Evolutionary conservation across 192 early-diverging fungal species (phyloP).

Genomic region (Oehlia diaphana): DNA sequence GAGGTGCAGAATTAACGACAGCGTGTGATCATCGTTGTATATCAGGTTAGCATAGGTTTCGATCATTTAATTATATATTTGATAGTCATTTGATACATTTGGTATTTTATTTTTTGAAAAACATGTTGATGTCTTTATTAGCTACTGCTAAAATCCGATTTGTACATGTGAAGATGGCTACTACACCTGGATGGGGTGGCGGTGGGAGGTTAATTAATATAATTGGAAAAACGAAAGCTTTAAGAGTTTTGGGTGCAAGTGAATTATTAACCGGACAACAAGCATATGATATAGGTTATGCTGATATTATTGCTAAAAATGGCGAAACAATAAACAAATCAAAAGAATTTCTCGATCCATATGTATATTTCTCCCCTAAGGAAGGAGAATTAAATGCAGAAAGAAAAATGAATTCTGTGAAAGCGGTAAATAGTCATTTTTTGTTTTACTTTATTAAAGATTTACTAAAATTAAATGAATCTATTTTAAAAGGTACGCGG

Average conservation of each 20-base stretch:
- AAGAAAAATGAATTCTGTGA: slow-evolving; percentile 18
- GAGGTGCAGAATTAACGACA: slow-evolving; percentile 64
- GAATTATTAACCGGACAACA: slow-evolving; percentile 38
- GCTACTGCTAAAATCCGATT: slow-evolving; percentile 50
- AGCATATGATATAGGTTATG: slow-evolving; percentile 43
- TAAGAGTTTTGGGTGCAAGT: slow-evolving; percentile 49
- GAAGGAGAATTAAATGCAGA: neutral
- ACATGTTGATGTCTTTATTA: neutral
- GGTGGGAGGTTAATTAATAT: slow-evolving; percentile 42
- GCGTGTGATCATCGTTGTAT: slow-evolving; percentile 61
- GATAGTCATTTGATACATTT: neutral
- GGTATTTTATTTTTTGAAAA: neutral
- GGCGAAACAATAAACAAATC: slow-evolving; percentile 32
- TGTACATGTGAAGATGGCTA: slow-evolving; percentile 62
- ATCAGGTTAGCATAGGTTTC: neutral
- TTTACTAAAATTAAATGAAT: neutral
- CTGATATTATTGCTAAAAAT: slow-evolving; percentile 34
- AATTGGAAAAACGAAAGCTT: slow-evolving; percentile 47
- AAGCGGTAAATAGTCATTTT: slow-evolving; percentile 2
- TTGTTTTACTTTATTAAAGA: neutral
- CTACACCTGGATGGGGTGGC: slow-evolving; percentile 68
- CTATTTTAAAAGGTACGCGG: neutral
- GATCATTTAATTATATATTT: neutral
- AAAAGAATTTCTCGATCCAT: slow-evolving; percentile 42
- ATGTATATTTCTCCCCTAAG: slow-evolving; percentile 28